Percentiles rank a stretch among this genome's conserved stretches.
phyloP scores from a whole-genome alignment of 179 eudicot genomes.

The Patellifolia procumbens region DNA sequence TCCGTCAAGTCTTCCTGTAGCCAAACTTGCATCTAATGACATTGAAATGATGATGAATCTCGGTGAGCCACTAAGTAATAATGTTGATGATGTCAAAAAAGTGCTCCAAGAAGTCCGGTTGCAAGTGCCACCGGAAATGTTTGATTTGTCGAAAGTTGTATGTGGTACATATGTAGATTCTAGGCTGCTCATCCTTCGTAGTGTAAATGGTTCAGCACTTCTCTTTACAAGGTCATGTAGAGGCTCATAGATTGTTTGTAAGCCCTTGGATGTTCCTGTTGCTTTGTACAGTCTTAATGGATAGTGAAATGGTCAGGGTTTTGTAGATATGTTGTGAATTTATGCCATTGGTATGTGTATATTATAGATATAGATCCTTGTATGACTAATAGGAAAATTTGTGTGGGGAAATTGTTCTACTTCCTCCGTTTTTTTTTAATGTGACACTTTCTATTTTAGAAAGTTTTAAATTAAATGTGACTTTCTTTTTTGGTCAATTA shows the following conservation, averaged over 20 bases:
- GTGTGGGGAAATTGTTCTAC: too few relatives aligned
- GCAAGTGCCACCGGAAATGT: slow-evolving; percentile 88
- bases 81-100: slow-evolving; percentile 47
- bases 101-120: slow-evolving; percentile 65
- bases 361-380: too few relatives aligned
- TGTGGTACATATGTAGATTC: slow-evolving; percentile 92
- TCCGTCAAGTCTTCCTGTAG: slow-evolving; percentile 88
- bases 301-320: background rate
- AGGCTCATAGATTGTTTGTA: slow-evolving; percentile 19
- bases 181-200: slow-evolving; percentile 73
- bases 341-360: too few relatives aligned
- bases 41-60: slow-evolving; percentile 55
- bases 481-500: too few relatives aligned
- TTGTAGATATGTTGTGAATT: too few relatives aligned
- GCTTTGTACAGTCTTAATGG: background rate
- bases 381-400: too few relatives aligned
- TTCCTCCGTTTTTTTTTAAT: too few relatives aligned
- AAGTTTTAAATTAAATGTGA: too few relatives aligned
- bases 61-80: slow-evolving; percentile 45
- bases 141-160: slow-evolving; percentile 81
- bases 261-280: background rate
- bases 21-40: slow-evolving; percentile 58
- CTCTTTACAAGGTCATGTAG: slow-evolving; percentile 65
- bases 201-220: slow-evolving; percentile 89
- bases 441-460: too few relatives aligned